These are phyloP conservation scores for Macroventuria anomochaeta DNA, from an alignment of 2,329 filamentous ascomycete genomes.

Conservation along the genomic window DNA sequence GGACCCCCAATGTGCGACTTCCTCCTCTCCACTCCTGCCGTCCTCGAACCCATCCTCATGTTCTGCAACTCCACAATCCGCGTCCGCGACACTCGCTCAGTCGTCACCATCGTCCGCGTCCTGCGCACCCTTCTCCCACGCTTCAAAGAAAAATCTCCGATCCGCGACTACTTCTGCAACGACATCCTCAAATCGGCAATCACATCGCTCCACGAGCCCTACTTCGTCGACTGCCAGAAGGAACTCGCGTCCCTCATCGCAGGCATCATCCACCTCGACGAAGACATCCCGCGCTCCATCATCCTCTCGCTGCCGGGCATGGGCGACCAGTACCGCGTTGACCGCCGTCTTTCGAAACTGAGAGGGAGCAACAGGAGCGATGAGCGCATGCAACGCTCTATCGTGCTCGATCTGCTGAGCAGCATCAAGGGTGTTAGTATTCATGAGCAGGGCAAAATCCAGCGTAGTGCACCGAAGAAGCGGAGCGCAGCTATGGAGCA, in stretches of 20 bases:
- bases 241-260: constrained; percentile 89
- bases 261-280: constrained; percentile 80
- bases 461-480: constrained; percentile 45
- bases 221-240: constrained; percentile 95
- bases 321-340: constrained; percentile 66
- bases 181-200: constrained; percentile 91
- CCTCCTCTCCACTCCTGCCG: constrained; percentile 75
- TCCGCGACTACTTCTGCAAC: constrained; percentile 87
- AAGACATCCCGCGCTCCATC: constrained; percentile 73
- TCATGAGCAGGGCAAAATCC: constrained; percentile 87
- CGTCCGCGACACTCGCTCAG: constrained; percentile 88
- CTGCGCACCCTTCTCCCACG: constrained; percentile 84
- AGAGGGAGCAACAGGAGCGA: constrained; percentile 58
- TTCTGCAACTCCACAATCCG: constrained; percentile 91
- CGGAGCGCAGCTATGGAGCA: constrained; percentile 46
- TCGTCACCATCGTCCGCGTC: constrained; percentile 83
- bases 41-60: constrained; percentile 86
- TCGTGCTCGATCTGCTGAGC: constrained; percentile 84
- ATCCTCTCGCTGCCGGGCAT: constrained; percentile 84
- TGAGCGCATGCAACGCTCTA: constrained; percentile 76
- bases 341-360: constrained; percentile 55
- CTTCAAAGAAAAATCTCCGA: constrained; percentile 64
- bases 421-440: constrained; percentile 90
- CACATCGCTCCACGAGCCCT: constrained; percentile 88
- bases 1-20: constrained; percentile 78